Percentiles rank a stretch among this genome's conserved stretches.
Conservation (phyloP, 2,329 filamentous ascomycete species). For the Raffaelea arxii region DNA sequence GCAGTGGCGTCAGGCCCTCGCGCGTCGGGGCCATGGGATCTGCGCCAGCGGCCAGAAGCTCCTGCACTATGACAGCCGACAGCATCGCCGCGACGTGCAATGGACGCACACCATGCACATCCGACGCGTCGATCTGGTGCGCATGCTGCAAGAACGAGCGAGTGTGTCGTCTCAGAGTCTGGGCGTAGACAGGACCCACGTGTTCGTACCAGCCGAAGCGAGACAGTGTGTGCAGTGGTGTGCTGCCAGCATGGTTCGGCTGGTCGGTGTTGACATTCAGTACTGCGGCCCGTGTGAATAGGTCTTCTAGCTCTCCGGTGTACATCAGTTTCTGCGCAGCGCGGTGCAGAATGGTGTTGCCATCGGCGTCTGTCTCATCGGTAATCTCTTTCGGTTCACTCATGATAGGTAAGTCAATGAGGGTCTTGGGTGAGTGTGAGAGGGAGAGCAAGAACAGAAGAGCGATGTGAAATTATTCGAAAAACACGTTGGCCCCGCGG, state of each 20-base stretch:
- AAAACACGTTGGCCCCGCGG: no score
- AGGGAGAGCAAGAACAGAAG: no score
- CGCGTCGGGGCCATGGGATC: background rate
- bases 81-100: slow-evolving; percentile 1
- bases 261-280: background rate
- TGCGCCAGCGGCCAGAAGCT: background rate
- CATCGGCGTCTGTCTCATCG: slow-evolving; percentile 1
- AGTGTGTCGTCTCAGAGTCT: background rate
- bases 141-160: background rate
- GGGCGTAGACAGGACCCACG: background rate
- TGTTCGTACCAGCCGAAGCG: background rate
- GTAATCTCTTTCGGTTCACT: no score
- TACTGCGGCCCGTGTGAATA: background rate
- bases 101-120: slow-evolving; percentile 1
- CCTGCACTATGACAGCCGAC: background rate
- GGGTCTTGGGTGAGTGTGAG: no score
- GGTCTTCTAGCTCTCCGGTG: background rate
- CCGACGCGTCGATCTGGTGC: background rate
- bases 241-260: slow-evolving; percentile 1
- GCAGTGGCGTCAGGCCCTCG: slow-evolving; percentile 3
- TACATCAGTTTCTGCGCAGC: background rate
- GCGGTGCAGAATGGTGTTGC: slow-evolving; percentile 3
- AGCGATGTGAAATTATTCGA: no score
- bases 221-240: slow-evolving; percentile 1
- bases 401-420: no score